Evolutionary conservation across 1,139 yeast species (phyloP), one percentile per base, ranked within the genome.

Genomic region (Nakaseomyces uthaithaninus): DNA sequence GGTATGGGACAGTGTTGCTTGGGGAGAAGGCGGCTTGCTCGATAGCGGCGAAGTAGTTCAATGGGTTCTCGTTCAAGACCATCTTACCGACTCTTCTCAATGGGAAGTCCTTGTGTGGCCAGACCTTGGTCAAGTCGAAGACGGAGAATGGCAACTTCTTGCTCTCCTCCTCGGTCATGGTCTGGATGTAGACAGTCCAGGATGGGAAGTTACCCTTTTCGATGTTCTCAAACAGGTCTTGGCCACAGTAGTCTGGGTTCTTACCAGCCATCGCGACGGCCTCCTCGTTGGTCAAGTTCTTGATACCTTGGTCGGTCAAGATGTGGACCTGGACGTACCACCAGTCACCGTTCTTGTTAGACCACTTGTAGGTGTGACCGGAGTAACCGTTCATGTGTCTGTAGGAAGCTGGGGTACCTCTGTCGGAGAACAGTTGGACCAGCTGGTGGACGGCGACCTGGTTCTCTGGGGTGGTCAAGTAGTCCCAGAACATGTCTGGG

Each of bases 401-500:
- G 67, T 73, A 78, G 39, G 71, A 65, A 39, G 75, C 72, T 28
- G 86, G 86, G 33, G 81, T 77, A 60, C 84, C 85, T 55, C 85
- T 71, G 60, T 77, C 81, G 36, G 78, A 71, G 58, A 79, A 77
- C 60, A 77, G 63, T 48, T 71, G 65, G 66, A 71, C 68, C 39
- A 78, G 77, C 62, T 78, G 84, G 58, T 79, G 86, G 43, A 72
- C 65, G 16, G 81, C 68, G 55, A 78, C 85, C 59, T 74, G 80
- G 57, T 77, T 77, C 49, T 66, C 69, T 10, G 60, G 59, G 30
- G 70, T 62, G 39, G 72, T 67, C 62, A 76, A 68, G 60, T 75
- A 79, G 59, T 79, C 84, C 84, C 85, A 79, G 52, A 77, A 76
- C 79, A 74, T 74, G 62, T 75, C 71, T 18, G 84, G 74, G 62